Conservation (phyloP, 2,329 filamentous ascomycete genomes). For the Arachnomyces sp. region DNA sequence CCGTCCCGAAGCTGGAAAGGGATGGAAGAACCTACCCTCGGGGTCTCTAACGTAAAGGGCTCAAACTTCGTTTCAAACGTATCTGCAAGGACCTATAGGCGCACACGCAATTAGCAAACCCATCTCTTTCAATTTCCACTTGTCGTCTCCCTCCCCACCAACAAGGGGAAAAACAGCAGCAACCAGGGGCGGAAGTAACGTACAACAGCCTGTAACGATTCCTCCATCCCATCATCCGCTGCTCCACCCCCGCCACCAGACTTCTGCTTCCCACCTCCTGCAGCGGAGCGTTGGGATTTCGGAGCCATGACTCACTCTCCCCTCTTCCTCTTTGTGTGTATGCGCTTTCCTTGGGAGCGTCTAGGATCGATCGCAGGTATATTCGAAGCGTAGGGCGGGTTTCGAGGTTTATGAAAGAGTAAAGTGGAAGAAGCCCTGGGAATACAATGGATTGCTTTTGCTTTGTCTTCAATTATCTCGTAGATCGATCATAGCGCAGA, state of each 20-base stretch:
- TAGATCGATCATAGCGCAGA: no score
- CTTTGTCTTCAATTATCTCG: no score
- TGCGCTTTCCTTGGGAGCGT: no score
- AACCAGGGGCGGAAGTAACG: slow-evolving; percentile 19
- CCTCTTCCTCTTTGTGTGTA: no score
- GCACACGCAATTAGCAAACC: background rate
- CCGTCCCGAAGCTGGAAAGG: background rate
- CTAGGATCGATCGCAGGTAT: no score
- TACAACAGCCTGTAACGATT: slow-evolving; percentile 57
- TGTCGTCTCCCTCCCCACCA: background rate
- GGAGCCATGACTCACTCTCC: slow-evolving; percentile 2
- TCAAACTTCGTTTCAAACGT: slow-evolving; percentile 88
- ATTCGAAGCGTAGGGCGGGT: no score
- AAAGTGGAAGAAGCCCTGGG: no score
- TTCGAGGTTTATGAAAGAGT: no score
- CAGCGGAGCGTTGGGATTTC: slow-evolving; percentile 3
- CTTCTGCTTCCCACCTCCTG: slow-evolving; percentile 22
- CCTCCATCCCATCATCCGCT: slow-evolving; percentile 52
- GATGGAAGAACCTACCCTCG: slow-evolving; percentile 58
- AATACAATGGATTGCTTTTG: no score
- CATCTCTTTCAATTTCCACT: background rate
- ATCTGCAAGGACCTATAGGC: slow-evolving; percentile 71
- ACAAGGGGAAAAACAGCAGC: slow-evolving; percentile 1
- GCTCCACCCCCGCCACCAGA: slow-evolving; percentile 18
- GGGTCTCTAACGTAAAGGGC: slow-evolving; percentile 81